Evolutionary conservation across 371 early-diverging fungal species (phyloP), one percentile per base, ranked within the genome.

Genomic region (Fennellomyces sp.): DNA sequence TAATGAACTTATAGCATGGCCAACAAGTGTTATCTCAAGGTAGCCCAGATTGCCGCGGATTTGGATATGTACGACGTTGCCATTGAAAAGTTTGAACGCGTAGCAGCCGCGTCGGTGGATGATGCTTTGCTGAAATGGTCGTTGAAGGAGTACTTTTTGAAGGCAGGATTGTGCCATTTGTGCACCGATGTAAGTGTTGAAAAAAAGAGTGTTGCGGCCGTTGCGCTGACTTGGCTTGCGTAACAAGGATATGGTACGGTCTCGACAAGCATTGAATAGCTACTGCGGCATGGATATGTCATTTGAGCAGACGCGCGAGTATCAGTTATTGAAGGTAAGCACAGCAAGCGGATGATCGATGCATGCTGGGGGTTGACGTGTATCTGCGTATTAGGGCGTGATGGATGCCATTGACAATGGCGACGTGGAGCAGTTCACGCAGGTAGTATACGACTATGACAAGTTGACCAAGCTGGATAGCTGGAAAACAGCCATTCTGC

Each of bases 71-170:
- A 94, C 64, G 90, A 92, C 35, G 88, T 87, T 30, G 98, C 98
- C 2, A 88, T 94, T 53, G 89, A 88, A 39, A 88, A 87, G 62
- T 97, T 95, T 74, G 97, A 97, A 70, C 63, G 75, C 15, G 93
- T 96, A 4, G 97, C 95, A 2, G 70, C 81, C 33, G 88, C 87
- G 35, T 84, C 89, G 56, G 69, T 96, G 58, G 95, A 95, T 73
- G 93, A 95, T 75, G 84, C 89, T 58, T 80, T 98, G 25, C 88
- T 94, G 48, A 95, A 95, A 76, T 98, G 95, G 93, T 93, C 94
- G 11, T 78, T 96, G 48, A 93, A 94, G 64, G 97, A 96, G 48
- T 96, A 96, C 76, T 90, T 97, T 52, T 81, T 97, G 65, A 96
- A 96, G 74, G 96, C 97, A 7, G 96, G 94, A 12, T 75, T 98